Evolutionary conservation across 331 rosid genomes (phyloP), one percentile per base, ranked within the genome.

Genomic region (Dryas integrifolia): DNA sequence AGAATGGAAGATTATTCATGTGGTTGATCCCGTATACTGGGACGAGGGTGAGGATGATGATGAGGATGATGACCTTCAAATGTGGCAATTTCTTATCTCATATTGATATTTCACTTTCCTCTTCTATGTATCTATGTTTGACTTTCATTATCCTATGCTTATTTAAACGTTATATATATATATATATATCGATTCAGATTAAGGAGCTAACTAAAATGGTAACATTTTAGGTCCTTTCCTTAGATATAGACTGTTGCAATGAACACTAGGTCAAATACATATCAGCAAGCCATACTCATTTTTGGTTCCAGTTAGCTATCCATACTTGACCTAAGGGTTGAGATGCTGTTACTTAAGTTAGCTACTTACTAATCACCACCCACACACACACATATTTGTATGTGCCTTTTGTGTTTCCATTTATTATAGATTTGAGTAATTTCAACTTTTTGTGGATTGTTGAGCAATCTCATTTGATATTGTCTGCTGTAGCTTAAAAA

Each of bases 401-500:
- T 30, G 15, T 67, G 58, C 7, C 56, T 12, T 46, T 12, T 12
- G 39, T 45, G 35, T 48, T 12, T 53, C n/a, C 15, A 9, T 15
- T 55, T 57, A 24, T 56, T 21, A 12, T 14, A 47, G 30, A 12
- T 48, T 47, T 50, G 48, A 13, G 58, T 11, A 45, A 68, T 59
- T 38, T 59, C 18, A 46, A 41, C 1, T 67, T 62, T 11, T 45
- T 16, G 59, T 26, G 35, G 26, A 21, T n/a, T 66, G 6, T 68
- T 21, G 40, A 24, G 21, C 55, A 24, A 26, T 53, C 58, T 52
- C 47, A 56, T 49, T 50, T 60, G 47, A 79, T 59, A 63, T 40
- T 74, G 59, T 79, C 72, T 65, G 57, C 26, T 82, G 81, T 86
- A 93, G 98, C 86, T 93, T 77, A 87, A 85, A 75, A 86, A 74